These are phyloP conservation scores for Ophiosphaerella herpotricha DNA, from an alignment of 2,329 filamentous ascomycete genomes.

Conservation along the genomic window DNA sequence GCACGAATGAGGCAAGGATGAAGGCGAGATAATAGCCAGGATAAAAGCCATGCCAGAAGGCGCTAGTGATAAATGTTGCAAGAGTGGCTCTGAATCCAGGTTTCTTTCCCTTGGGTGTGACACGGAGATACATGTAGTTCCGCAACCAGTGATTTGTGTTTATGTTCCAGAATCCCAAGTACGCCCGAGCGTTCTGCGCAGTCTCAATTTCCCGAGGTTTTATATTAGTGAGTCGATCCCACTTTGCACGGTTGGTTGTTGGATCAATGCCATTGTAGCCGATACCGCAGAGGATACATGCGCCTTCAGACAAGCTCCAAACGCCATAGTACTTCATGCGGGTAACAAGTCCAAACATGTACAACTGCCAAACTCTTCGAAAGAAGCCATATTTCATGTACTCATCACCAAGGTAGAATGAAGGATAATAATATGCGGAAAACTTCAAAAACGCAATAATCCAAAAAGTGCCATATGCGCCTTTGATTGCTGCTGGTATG, in stretches of 20 bases:
- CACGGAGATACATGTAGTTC: slow-evolving; percentile 93
- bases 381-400: slow-evolving; percentile 72
- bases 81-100: slow-evolving; percentile 93
- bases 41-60: slow-evolving; percentile 98
- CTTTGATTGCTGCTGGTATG: slow-evolving; percentile 80
- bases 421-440: slow-evolving; percentile 66
- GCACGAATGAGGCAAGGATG: slow-evolving; percentile 84
- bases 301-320: slow-evolving; percentile 90
- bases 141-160: slow-evolving; percentile 97
- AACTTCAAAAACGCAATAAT: slow-evolving; percentile 78
- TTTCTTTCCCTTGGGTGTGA: slow-evolving; percentile 94
- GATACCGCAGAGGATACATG: slow-evolving; percentile 90
- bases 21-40: slow-evolving; percentile 95
- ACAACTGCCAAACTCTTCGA: slow-evolving; percentile 75
- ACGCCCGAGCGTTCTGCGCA: slow-evolving; percentile 91
- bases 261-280: slow-evolving; percentile 94
- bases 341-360: slow-evolving; percentile 81
- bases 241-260: slow-evolving; percentile 80
- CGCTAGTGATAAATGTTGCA: slow-evolving; percentile 91
- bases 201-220: slow-evolving; percentile 82
- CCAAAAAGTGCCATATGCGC: slow-evolving; percentile 74
- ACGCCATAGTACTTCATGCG: slow-evolving; percentile 96
- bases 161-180: slow-evolving; percentile 95
- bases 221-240: slow-evolving; percentile 90
- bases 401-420: slow-evolving; percentile 66